phyloP scores from a whole-genome alignment of 805 yeast species.

The Yamadazyma akitaensis region DNA sequence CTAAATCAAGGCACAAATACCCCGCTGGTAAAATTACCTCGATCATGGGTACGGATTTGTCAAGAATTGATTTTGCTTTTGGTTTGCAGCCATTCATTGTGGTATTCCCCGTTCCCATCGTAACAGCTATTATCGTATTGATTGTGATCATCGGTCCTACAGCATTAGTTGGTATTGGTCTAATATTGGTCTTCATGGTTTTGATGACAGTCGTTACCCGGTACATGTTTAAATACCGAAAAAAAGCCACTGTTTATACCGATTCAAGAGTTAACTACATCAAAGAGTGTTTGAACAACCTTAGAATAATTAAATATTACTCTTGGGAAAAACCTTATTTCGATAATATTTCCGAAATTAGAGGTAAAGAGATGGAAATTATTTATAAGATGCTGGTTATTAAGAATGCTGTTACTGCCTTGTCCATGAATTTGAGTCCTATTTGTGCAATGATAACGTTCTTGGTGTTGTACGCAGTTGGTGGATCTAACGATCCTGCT shows the following conservation, averaged over 20 bases:
- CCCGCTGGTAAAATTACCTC: conserved; percentile 73
- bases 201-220: conserved; percentile 46
- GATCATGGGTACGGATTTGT: conserved; percentile 73
- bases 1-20: conserved; percentile 53
- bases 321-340: conserved; percentile 88
- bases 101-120: conserved; percentile 63
- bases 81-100: conserved; percentile 61
- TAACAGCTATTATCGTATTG: conserved; percentile 60
- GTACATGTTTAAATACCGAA: conserved; percentile 52
- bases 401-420: conserved; percentile 58
- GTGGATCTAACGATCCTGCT: conserved; percentile 47
- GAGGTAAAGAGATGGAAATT: conserved; percentile 58
- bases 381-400: conserved; percentile 61
- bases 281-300: conserved; percentile 72
- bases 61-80: conserved; percentile 72
- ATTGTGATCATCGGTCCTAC: conserved; percentile 61
- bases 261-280: conserved; percentile 73
- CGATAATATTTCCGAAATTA: conserved; percentile 47
- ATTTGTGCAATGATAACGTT: conserved; percentile 63
- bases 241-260: conserved; percentile 55
- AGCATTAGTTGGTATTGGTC: conserved; percentile 64
- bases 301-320: conserved; percentile 81
- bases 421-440: conserved; percentile 64
- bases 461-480: conserved; percentile 35
- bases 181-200: conserved; percentile 49